Percentiles rank a stretch among this genome's conserved stretches.
phyloP scores from a whole-genome alignment of 208 protist genomes.

The Trypanosoma grayi region DNA sequence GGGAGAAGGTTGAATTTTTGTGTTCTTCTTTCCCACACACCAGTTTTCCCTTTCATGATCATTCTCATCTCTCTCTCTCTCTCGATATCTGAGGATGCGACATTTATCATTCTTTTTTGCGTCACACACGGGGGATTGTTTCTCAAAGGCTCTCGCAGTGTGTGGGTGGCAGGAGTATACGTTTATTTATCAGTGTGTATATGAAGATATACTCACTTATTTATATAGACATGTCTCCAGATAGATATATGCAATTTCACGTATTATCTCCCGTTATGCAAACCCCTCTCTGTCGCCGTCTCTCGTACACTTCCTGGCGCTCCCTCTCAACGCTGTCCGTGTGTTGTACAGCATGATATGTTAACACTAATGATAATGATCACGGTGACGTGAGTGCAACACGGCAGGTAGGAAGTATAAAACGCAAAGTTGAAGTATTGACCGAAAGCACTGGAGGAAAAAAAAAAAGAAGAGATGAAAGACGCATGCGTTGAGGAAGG shows the following conservation, averaged over 20 bases:
- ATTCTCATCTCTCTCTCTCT: conserved; percentile 10
- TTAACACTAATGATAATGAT: neutral
- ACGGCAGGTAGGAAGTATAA: neutral
- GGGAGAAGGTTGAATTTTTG: too few relatives aligned
- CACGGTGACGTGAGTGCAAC: neutral
- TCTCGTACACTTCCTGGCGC: too few relatives aligned
- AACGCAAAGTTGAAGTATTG: too few relatives aligned
- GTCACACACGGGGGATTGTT: too few relatives aligned
- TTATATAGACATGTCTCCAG: too few relatives aligned
- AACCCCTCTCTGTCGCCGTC: neutral
- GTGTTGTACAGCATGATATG: neutral
- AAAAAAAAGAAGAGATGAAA: conserved; percentile 6
- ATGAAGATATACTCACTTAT: neutral
- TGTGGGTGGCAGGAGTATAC: neutral
- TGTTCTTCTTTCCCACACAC: neutral
- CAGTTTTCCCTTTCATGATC: too few relatives aligned
- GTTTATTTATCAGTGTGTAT: too few relatives aligned
- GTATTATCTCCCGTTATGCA: neutral
- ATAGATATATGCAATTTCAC: neutral
- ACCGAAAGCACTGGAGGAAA: too few relatives aligned
- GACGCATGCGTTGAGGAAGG: neutral
- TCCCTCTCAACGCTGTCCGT: too few relatives aligned
- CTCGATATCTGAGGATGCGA: neutral
- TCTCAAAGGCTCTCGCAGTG: neutral
- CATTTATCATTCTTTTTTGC: neutral